These are phyloP conservation scores for Pichia californica DNA, from an alignment of 805 yeast genomes.

Conservation along the genomic window DNA sequence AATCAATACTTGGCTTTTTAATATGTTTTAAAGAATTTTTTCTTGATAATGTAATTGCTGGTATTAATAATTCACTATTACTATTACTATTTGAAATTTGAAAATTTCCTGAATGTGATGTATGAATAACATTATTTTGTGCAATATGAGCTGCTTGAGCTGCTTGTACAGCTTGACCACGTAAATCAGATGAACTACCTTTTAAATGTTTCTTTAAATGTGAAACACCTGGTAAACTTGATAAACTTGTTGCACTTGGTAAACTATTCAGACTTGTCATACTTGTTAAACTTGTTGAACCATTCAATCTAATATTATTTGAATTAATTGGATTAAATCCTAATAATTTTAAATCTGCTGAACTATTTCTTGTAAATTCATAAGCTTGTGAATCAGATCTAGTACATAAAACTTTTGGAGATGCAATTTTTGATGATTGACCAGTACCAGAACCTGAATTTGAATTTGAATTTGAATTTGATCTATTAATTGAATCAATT, in stretches of 20 bases:
- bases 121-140: not conserved
- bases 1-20: constrained; percentile 16
- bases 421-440: constrained; percentile 1
- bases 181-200: constrained; percentile 11
- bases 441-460: too few species aligned
- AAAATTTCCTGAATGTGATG: not conserved
- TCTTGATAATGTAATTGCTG: constrained; percentile 9
- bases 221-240: constrained; percentile 3
- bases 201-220: constrained; percentile 6
- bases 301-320: not conserved
- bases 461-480: not conserved
- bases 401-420: constrained; percentile 15
- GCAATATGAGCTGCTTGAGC: not conserved
- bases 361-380: constrained; percentile 19
- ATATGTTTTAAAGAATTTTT: constrained; percentile 10
- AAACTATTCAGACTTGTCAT: constrained; percentile 7
- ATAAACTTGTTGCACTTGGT: constrained; percentile 5
- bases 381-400: constrained; percentile 29
- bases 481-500: not conserved
- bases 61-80: constrained; percentile 7
- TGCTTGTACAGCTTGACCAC: constrained; percentile 5
- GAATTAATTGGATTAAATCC: not conserved
- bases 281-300: constrained; percentile 6
- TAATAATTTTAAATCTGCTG: constrained; percentile 4
- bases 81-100: constrained; percentile 5